Percentiles rank a stretch among this genome's conserved stretches.
Evolutionary conservation across 78 protist species (phyloP).

Genomic region (Dictyostelium brefeldianum): DNA sequence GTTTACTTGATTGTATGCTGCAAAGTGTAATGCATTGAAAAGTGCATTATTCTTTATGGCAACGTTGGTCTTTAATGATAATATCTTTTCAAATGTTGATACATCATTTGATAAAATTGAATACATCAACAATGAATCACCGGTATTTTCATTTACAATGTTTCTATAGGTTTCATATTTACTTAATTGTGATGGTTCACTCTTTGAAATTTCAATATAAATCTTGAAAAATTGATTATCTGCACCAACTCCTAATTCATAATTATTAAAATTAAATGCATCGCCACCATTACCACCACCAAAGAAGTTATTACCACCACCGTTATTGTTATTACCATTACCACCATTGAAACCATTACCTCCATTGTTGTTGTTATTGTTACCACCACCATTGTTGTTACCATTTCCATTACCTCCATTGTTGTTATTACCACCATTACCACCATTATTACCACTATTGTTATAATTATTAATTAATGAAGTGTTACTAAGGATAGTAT

Average conservation of each 20-base stretch:
- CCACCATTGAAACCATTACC: background rate
- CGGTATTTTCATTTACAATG: background rate
- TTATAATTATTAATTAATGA: background rate
- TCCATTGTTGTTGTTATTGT: background rate
- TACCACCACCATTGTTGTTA: background rate
- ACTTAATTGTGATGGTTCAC: background rate
- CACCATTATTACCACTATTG: background rate
- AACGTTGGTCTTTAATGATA: background rate
- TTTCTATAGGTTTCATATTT: conserved; percentile 29
- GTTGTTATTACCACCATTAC: background rate
- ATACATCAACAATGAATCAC: conserved; percentile 16
- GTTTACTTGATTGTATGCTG: background rate
- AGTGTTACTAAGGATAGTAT: background rate
- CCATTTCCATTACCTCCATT: background rate
- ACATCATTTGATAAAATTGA: conserved; percentile 7
- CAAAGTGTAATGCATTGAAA: conserved; percentile 10
- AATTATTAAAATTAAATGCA: conserved; percentile 8
- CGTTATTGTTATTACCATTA: background rate
- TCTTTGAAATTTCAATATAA: conserved; percentile 3
- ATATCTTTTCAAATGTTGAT: conserved; percentile 4
- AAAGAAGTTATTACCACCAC: background rate
- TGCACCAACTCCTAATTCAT: background rate
- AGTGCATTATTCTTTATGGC: background rate
- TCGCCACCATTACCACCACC: background rate
- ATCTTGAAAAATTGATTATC: conserved; percentile 2